Evolutionary conservation across 2,329 filamentous ascomycete species (phyloP), one percentile per base, ranked within the genome.

Genomic region (Fonsecaea pugnacius): DNA sequence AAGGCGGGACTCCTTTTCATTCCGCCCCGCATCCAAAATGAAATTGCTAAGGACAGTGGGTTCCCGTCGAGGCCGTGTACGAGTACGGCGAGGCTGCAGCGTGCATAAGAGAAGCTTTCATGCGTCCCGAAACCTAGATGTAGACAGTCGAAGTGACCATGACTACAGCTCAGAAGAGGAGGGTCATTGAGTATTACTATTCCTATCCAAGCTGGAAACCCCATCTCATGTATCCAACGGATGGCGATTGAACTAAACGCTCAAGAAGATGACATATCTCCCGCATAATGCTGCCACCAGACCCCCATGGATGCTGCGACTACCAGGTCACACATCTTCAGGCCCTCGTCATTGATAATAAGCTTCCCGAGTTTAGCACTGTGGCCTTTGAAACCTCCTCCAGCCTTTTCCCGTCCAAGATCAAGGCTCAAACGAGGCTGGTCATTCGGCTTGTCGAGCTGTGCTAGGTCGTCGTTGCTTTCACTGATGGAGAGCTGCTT

Each of bases 321-420:
- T 0, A 96, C 82, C 64, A 99, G 77, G 80, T 99, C 95, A 72
- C 98, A 78, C 94, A 99, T 98, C 80, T 96, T 96, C 69, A 96
- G 79, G 0, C 95, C 95, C 72, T 96, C 93, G 62, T 94, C 88
- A 71, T 92, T 87, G 40, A 99, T 84, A 58, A 98, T 92, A 58
- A 99, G 80, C 78, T 98, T 99, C 0, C 94, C 95, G 71, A 99
- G 80, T 79, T 99, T 99, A 3, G 92, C 93, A 72, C 91, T 87
- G 75, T 91, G 92, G 0, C 94, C 94, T 51, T 89, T 85, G 73
- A 91, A 89, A 0, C 94, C 94, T 24, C 94, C 94, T 1, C 94
- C 94, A 0, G 93, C 93, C 62, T 85, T 86, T 76, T 98, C 94
- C 68, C 86, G 86, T 0, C 92, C 94, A 0, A 97, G 81, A 24